A percentile compares a stretch with the other conserved stretches of the same genome.
phyloP scores from a whole-genome alignment of 2,329 filamentous ascomycete species.

The Dactylellina parvicollis region DNA sequence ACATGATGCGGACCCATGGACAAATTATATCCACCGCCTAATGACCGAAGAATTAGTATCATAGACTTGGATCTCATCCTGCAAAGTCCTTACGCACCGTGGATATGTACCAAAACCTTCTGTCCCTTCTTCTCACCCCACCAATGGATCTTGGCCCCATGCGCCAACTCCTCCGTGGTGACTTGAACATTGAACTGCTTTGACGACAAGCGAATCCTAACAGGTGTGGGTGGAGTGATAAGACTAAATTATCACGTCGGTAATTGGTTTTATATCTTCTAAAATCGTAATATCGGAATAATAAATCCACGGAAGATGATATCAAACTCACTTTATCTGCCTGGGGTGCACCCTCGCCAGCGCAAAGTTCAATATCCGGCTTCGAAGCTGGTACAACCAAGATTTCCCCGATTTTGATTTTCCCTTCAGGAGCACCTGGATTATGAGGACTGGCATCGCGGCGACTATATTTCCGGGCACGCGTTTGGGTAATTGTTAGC shows the following conservation, averaged over 20 bases:
- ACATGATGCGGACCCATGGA: slow-evolving; percentile 29
- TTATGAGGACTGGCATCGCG: slow-evolving; percentile 15
- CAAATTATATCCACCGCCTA: slow-evolving; percentile 48
- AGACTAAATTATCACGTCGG: slow-evolving; percentile 9
- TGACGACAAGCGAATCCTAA: slow-evolving; percentile 5
- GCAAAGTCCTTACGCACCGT: slow-evolving; percentile 33
- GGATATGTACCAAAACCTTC: slow-evolving; percentile 38
- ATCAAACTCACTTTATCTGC: slow-evolving; percentile 38
- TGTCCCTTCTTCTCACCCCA: slow-evolving; percentile 33
- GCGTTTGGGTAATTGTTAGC: neutral
- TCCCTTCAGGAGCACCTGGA: slow-evolving; percentile 6
- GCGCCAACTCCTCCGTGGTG: slow-evolving; percentile 14
- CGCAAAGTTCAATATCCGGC: slow-evolving; percentile 26
- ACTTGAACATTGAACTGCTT: slow-evolving; percentile 10
- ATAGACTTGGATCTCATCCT: no score
- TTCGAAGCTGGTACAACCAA: slow-evolving; percentile 38
- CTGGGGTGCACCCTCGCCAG: slow-evolving; percentile 26
- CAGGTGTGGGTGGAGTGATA: slow-evolving; percentile 8
- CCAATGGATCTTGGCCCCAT: slow-evolving; percentile 44
- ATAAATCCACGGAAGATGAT: neutral
- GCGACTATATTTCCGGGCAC: slow-evolving; percentile 25
- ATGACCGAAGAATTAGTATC: neutral
- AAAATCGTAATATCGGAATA: neutral
- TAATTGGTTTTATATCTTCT: neutral
- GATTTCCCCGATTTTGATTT: slow-evolving; percentile 37